Percentiles rank a stretch among this genome's conserved stretches.
phyloP scores from a whole-genome alignment of 495 filamentous ascomycete genomes.

The Xylaria intraflava region DNA sequence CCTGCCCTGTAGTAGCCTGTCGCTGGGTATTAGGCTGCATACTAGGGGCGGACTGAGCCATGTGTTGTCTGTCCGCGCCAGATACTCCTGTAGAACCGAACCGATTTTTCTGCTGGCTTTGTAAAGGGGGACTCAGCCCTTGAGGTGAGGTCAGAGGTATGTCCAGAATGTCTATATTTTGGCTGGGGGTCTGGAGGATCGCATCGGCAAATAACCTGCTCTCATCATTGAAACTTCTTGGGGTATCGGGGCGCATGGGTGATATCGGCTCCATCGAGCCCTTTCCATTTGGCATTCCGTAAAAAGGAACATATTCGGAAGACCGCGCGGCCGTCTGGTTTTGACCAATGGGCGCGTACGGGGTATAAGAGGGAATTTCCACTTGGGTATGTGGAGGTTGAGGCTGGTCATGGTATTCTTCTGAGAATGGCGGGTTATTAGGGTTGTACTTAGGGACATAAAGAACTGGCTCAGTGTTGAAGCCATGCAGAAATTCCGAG shows the following conservation, averaged over 20 bases:
- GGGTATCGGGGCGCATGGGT: constrained; percentile 11
- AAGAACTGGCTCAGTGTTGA: background rate
- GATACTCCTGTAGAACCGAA: background rate
- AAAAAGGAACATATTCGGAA: constrained; percentile 11
- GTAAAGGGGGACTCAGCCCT: background rate
- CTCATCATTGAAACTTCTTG: constrained; percentile 34
- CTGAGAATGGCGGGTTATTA: background rate
- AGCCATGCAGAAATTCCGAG: background rate
- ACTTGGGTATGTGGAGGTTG: constrained; percentile 5
- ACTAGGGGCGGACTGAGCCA: background rate
- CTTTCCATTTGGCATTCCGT: constrained; percentile 11
- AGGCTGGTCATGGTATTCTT: background rate
- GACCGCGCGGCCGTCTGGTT: constrained; percentile 7
- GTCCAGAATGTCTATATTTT: too few relatives aligned
- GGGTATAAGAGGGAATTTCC: constrained; percentile 11
- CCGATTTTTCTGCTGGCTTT: background rate
- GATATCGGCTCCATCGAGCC: constrained; percentile 12
- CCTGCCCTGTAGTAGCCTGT: background rate
- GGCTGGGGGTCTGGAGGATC: constrained; percentile 16
- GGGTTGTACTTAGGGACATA: constrained; percentile 2
- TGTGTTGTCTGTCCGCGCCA: background rate
- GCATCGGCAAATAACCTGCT: constrained; percentile 27
- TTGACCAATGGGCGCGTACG: constrained; percentile 1
- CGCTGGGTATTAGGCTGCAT: background rate
- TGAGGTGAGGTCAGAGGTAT: background rate